phyloP scores from a whole-genome alignment of 2,329 filamentous ascomycete species.

The Botryosphaeria agaves region DNA sequence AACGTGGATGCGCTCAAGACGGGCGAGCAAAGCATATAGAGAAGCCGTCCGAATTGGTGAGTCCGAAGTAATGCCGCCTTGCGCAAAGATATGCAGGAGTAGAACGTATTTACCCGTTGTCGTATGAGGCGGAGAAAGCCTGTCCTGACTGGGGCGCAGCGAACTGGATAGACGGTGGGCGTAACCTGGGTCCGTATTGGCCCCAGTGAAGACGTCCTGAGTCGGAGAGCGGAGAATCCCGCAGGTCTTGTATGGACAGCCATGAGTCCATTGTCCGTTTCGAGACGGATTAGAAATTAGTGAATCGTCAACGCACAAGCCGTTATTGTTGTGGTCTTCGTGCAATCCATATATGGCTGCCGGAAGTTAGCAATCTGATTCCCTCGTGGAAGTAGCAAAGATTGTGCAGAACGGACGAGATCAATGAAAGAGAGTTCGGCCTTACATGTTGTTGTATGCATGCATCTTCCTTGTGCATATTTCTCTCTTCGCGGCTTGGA shows the following conservation, averaged over 20 bases:
- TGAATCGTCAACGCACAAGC: background rate
- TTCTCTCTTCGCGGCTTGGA: constrained; percentile 46
- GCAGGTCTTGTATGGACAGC: background rate
- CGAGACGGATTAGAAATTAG: background rate
- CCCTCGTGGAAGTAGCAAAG: constrained; percentile 10
- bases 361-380: constrained; percentile 2
- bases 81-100: too few species aligned
- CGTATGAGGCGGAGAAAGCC: too few species aligned
- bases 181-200: too few species aligned
- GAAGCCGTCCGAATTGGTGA: too few species aligned
- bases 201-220: too few species aligned
- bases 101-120: too few species aligned
- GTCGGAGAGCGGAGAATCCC: background rate
- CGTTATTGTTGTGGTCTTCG: constrained; percentile 22
- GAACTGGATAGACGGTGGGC: too few species aligned
- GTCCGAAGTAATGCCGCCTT: too few species aligned
- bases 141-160: too few species aligned
- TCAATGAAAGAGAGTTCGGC: constrained; percentile 15
- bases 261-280: background rate
- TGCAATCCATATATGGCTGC: constrained; percentile 30
- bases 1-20: too few species aligned
- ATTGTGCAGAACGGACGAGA: constrained; percentile 12
- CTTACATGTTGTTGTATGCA: constrained; percentile 64
- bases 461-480: constrained; percentile 50
- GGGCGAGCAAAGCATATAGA: too few species aligned